These are phyloP conservation scores for Biscogniauxia sp. DNA, from an alignment of 2,329 filamentous ascomycete genomes.

Conservation along the genomic window DNA sequence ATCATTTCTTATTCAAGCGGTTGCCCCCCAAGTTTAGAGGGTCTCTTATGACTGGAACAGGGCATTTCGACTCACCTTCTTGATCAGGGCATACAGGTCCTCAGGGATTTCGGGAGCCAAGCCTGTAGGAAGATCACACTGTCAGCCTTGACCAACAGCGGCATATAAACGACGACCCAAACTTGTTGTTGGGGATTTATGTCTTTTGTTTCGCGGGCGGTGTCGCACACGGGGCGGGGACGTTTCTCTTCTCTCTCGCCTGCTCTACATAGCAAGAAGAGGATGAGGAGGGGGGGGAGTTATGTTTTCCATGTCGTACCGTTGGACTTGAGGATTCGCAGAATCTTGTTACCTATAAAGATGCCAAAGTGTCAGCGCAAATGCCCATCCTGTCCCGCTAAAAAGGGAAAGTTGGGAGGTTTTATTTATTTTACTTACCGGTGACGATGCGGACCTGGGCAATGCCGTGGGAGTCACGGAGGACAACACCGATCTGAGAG, in stretches of 20 bases:
- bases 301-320: conserved; percentile 66
- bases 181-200: conserved; percentile 12
- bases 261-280: not conserved
- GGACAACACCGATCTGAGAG: conserved; percentile 97
- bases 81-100: conserved; percentile 99
- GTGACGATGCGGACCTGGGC: conserved; percentile 97
- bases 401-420: no score
- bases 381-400: not conserved
- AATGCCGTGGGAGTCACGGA: conserved; percentile 97
- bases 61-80: conserved; percentile 70
- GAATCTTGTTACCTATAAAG: conserved; percentile 90
- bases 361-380: not conserved
- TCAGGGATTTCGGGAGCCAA: conserved; percentile 98
- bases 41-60: not conserved
- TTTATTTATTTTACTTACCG: conserved; percentile 59
- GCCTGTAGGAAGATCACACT: conserved; percentile 85
- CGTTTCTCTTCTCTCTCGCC: not conserved
- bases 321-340: conserved; percentile 95
- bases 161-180: conserved; percentile 44
- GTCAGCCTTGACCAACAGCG: conserved; percentile 93
- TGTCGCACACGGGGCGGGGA: no score
- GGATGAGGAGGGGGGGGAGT: not conserved
- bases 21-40: no score
- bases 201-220: conserved; percentile 4
- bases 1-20: not conserved